A percentile compares a stretch with the other conserved stretches of the same genome.
phyloP scores from a whole-genome alignment of 2,329 filamentous ascomycete genomes.

The Ophiostoma novo-ulmi region DNA sequence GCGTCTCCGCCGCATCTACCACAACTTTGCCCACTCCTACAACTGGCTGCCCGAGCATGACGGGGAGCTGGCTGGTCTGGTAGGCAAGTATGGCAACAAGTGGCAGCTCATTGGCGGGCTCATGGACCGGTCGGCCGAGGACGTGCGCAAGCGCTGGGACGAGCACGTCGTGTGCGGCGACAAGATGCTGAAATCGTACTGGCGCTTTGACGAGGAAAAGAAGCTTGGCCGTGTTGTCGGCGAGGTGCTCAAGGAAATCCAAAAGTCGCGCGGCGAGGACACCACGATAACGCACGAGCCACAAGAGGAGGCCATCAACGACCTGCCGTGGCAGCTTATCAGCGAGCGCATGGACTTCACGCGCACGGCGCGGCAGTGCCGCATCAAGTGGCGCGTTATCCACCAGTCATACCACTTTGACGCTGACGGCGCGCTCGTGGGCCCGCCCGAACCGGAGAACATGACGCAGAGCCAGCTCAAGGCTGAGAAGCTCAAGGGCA shows the following conservation, averaged over 20 bases:
- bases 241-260: slow-evolving; percentile 47
- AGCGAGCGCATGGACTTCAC: slow-evolving; percentile 57
- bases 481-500: slow-evolving; percentile 17
- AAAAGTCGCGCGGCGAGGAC: slow-evolving; percentile 36
- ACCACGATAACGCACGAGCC: slow-evolving; percentile 22
- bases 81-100: slow-evolving; percentile 46
- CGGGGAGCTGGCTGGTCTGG: slow-evolving; percentile 45
- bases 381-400: slow-evolving; percentile 56
- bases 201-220: slow-evolving; percentile 58
- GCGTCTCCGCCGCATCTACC: slow-evolving; percentile 57
- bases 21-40: slow-evolving; percentile 58
- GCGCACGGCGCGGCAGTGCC: slow-evolving; percentile 62
- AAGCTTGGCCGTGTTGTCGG: slow-evolving; percentile 49
- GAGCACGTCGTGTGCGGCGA: slow-evolving; percentile 60
- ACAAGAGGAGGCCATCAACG: slow-evolving; percentile 37
- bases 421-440: slow-evolving; percentile 22
- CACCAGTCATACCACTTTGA: slow-evolving; percentile 27
- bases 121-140: slow-evolving; percentile 59
- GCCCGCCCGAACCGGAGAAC: slow-evolving; percentile 19
- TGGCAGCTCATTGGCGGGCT: slow-evolving; percentile 59
- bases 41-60: slow-evolving; percentile 58
- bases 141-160: slow-evolving; percentile 65
- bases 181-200: slow-evolving; percentile 48
- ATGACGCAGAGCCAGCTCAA: slow-evolving; percentile 21
- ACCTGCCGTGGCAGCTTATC: slow-evolving; percentile 62